phyloP scores from a whole-genome alignment of 805 yeast species.

The Starmerella ratchasimensis region DNA sequence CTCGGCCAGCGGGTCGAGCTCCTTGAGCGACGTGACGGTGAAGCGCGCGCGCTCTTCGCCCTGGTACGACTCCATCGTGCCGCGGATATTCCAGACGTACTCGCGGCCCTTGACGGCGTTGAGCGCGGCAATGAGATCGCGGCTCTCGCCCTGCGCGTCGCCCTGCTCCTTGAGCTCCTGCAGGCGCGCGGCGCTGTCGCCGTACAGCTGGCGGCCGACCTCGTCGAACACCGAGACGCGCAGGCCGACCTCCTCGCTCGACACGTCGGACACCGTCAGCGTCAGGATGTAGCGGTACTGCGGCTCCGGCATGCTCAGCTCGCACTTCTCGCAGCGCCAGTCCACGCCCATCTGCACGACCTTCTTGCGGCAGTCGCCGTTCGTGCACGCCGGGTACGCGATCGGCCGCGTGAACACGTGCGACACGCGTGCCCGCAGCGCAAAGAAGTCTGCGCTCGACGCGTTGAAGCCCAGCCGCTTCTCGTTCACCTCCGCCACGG shows the following conservation, averaged over 20 bases:
- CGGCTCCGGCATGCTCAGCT: conserved; percentile 53
- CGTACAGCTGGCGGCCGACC: conserved; percentile 57
- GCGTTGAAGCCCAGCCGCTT: conserved; percentile 32
- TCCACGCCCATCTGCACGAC: conserved; percentile 57
- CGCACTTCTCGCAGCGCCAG: conserved; percentile 93
- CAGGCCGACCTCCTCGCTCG: conserved; percentile 28
- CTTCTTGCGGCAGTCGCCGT: conserved; percentile 69
- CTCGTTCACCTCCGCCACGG: background rate
- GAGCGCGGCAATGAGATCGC: conserved; percentile 34
- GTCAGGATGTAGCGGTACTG: conserved; percentile 66
- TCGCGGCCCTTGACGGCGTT: conserved; percentile 49
- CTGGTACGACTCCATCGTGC: conserved; percentile 71
- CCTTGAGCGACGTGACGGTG: conserved; percentile 38
- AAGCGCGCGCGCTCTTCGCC: conserved; percentile 58
- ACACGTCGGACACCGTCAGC: conserved; percentile 72
- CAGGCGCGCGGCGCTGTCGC: conserved; percentile 50
- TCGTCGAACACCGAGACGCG: conserved; percentile 85
- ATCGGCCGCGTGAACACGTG: conserved; percentile 62
- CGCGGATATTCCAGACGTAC: conserved; percentile 62
- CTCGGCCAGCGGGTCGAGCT: conserved; percentile 11
- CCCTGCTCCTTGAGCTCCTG: conserved; percentile 20
- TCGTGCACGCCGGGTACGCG: conserved; percentile 79
- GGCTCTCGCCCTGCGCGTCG: conserved; percentile 26
- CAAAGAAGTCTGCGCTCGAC: conserved; percentile 66
- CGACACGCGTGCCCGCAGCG: conserved; percentile 58